Evolutionary conservation across 2,329 filamentous ascomycete species (phyloP).

Genomic region (Paecilomyces niveus): DNA sequence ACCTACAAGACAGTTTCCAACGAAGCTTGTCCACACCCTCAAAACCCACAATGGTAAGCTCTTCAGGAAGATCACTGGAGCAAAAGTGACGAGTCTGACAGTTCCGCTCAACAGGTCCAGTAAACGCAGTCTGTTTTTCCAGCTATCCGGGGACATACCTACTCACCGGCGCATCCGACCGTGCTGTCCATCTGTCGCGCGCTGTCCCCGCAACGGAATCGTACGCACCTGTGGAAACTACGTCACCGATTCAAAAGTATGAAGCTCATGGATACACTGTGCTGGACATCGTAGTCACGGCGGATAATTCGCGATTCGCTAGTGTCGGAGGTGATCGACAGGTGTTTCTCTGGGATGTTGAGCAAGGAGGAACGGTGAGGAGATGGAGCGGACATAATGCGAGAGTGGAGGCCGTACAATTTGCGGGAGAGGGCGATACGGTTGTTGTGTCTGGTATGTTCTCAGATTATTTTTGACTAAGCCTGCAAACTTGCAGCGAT

Average conservation of each 20-base stretch:
- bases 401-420: constrained; percentile 70
- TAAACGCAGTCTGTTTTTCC: constrained; percentile 68
- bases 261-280: constrained; percentile 87
- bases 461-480: neutral
- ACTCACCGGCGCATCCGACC: constrained; percentile 79
- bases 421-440: constrained; percentile 67
- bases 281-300: constrained; percentile 64
- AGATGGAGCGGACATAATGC: constrained; percentile 66
- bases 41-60: constrained; percentile 38
- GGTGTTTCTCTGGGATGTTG: constrained; percentile 93
- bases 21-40: constrained; percentile 33
- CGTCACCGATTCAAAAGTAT: constrained; percentile 74
- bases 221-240: constrained; percentile 22
- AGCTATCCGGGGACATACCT: constrained; percentile 68
- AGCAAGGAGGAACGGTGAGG: constrained; percentile 66
- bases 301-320: constrained; percentile 76
- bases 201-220: constrained; percentile 33
- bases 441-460: constrained; percentile 60
- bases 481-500: neutral
- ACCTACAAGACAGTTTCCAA: constrained; percentile 27
- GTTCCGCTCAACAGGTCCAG: constrained; percentile 47
- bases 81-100: neutral
- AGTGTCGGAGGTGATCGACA: constrained; percentile 84
- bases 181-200: constrained; percentile 80
- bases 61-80: neutral